Conservation (phyloP, 306 rosid species). For the Geum urbanum region DNA sequence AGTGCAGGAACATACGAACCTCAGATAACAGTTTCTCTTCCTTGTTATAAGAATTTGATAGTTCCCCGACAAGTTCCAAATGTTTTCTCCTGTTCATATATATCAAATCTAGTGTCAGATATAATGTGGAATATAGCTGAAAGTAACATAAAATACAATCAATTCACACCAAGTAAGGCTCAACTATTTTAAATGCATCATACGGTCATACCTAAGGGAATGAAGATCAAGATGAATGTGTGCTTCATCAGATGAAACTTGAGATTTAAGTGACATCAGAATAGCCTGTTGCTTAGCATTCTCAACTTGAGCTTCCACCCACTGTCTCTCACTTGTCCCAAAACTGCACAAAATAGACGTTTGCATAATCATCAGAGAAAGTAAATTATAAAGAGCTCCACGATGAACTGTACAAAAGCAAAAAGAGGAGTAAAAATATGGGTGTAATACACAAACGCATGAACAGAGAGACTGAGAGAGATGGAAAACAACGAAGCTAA, state of each 20-base stretch:
- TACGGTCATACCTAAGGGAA: constrained; percentile 60
- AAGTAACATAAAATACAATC: constrained; percentile 10
- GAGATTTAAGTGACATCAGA: constrained; percentile 73
- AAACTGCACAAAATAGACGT: constrained; percentile 46
- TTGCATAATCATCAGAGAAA: background rate
- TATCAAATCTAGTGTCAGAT: constrained; percentile 16
- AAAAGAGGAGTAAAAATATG: too few species aligned
- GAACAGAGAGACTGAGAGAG: background rate
- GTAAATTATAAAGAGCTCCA: background rate
- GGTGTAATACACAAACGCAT: too few species aligned
- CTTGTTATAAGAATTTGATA: constrained; percentile 76
- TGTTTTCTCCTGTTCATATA: constrained; percentile 77
- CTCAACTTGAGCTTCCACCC: constrained; percentile 99
- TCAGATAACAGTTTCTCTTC: constrained; percentile 83
- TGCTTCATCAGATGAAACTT: constrained; percentile 94
- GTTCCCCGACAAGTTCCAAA: constrained; percentile 79
- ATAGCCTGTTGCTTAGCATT: constrained; percentile 95
- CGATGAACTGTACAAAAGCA: too few species aligned
- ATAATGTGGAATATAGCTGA: background rate
- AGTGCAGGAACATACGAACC: constrained; percentile 44
- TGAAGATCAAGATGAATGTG: constrained; percentile 96
- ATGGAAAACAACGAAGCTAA: background rate
- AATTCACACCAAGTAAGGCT: constrained; percentile 19
- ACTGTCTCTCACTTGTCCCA: constrained; percentile 97
- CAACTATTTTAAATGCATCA: constrained; percentile 15